Evolutionary conservation across 2,329 filamentous ascomycete species (phyloP).

Genomic region (Cadophora sp.): DNA sequence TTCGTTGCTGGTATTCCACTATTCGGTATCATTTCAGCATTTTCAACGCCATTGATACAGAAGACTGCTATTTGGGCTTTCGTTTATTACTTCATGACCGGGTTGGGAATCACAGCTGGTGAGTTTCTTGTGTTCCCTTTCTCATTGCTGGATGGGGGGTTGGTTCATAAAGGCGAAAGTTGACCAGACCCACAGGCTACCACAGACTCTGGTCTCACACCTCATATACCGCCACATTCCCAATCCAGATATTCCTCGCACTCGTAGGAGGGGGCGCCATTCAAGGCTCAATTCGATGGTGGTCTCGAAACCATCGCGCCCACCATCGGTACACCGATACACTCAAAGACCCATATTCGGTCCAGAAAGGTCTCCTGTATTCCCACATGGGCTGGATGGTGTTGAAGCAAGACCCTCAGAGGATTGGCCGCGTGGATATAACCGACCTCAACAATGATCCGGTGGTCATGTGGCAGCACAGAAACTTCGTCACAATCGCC

Average conservation of each 20-base stretch:
- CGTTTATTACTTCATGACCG: slow-evolving; percentile 80
- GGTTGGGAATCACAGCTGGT: slow-evolving; percentile 80
- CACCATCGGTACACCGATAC: slow-evolving; percentile 92
- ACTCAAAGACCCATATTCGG: slow-evolving; percentile 87
- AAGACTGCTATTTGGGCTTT: slow-evolving; percentile 77
- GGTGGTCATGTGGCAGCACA: slow-evolving; percentile 85
- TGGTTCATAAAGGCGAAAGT: background rate
- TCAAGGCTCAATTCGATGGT: slow-evolving; percentile 86
- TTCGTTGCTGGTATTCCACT: slow-evolving; percentile 20
- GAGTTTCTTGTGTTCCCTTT: slow-evolving; percentile 40
- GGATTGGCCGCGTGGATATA: slow-evolving; percentile 84
- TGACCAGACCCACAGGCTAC: slow-evolving; percentile 56
- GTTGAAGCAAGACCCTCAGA: slow-evolving; percentile 88
- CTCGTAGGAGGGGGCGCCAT: slow-evolving; percentile 80
- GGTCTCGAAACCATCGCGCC: slow-evolving; percentile 82
- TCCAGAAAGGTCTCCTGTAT: slow-evolving; percentile 84
- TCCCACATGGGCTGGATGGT: slow-evolving; percentile 88
- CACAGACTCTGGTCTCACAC: slow-evolving; percentile 86
- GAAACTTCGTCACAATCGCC: slow-evolving; percentile 80
- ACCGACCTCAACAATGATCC: slow-evolving; percentile 83
- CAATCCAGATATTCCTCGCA: slow-evolving; percentile 79
- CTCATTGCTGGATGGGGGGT: no score
- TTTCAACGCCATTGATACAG: slow-evolving; percentile 65
- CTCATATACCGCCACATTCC: slow-evolving; percentile 76
- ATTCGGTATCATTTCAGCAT: slow-evolving; percentile 14